Evolutionary conservation across 2,329 filamentous ascomycete genomes (phyloP).

Genomic region (Botrytis aclada): DNA sequence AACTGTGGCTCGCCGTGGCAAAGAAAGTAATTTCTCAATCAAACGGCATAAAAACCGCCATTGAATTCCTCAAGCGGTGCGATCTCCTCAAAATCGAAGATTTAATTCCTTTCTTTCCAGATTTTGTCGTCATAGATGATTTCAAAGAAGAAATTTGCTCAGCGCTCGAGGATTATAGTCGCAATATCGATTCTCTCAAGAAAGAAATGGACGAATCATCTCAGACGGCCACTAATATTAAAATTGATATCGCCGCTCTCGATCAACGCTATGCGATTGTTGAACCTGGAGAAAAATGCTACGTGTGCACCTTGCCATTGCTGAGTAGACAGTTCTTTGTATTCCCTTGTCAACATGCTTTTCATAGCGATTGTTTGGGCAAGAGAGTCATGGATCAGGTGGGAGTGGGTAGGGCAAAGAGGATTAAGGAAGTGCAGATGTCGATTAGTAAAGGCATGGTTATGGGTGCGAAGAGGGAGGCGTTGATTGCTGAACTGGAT

Average conservation of each 20-base stretch:
- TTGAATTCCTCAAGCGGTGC: constrained; percentile 88
- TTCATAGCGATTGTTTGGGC: constrained; percentile 92
- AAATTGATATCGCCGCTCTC: constrained; percentile 79
- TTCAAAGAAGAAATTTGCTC: constrained; percentile 98
- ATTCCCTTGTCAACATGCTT: constrained; percentile 96
- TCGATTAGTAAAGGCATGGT: constrained; percentile 76
- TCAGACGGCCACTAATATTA: constrained; percentile 85
- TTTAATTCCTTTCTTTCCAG: constrained; percentile 95
- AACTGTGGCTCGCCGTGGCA: constrained; percentile 91
- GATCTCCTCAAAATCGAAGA: constrained; percentile 94
- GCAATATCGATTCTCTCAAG: constrained; percentile 83
- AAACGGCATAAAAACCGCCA: constrained; percentile 85
- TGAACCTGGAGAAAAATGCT: constrained; percentile 92
- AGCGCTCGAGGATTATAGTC: constrained; percentile 88
- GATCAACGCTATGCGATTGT: constrained; percentile 93
- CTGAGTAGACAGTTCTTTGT: constrained; percentile 94
- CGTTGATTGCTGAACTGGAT: constrained; percentile 84
- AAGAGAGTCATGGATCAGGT: constrained; percentile 80
- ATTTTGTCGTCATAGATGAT: constrained; percentile 97
- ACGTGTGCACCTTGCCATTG: constrained; percentile 79
- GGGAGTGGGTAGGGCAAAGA: constrained; percentile 69
- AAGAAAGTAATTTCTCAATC: constrained; percentile 88
- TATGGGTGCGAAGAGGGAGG: constrained; percentile 69
- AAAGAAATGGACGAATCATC: constrained; percentile 95
- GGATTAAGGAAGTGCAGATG: constrained; percentile 81